Evolutionary conservation across 371 early-diverging fungal genomes (phyloP).

Genomic region (Coemansia sp.): DNA sequence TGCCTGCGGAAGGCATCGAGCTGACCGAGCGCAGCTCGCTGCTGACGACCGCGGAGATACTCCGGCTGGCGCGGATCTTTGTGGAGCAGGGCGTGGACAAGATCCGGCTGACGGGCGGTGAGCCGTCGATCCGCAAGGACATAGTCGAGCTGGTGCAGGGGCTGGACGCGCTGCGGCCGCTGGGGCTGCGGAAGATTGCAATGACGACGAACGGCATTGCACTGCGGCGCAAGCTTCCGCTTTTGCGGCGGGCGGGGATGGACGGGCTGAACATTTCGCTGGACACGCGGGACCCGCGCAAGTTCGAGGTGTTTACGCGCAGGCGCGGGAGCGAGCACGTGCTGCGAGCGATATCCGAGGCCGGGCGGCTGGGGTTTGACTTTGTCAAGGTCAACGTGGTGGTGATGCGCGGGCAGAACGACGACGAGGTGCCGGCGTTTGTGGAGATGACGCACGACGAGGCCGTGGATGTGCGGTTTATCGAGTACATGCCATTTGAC

Average conservation of each 20-base stretch:
- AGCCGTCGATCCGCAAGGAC: conserved; percentile 93
- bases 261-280: conserved; percentile 86
- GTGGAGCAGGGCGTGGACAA: conserved; percentile 87
- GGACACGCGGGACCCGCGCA: conserved; percentile 83
- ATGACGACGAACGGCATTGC: conserved; percentile 96
- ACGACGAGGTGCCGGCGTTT: conserved; percentile 79
- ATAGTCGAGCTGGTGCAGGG: conserved; percentile 78
- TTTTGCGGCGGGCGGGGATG: conserved; percentile 70
- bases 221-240: conserved; percentile 75
- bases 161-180: conserved; percentile 64
- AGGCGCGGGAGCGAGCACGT: conserved; percentile 79
- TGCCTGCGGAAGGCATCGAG: conserved; percentile 90
- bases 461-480: conserved; percentile 82
- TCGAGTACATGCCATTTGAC: conserved; percentile 98
- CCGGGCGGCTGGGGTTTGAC: conserved; percentile 60
- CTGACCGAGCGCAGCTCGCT: conserved; percentile 70
- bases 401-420: conserved; percentile 83
- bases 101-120: conserved; percentile 94
- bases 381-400: conserved; percentile 89
- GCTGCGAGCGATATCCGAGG: conserved; percentile 69
- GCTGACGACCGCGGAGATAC: conserved; percentile 76
- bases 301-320: conserved; percentile 88
- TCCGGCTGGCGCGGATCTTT: conserved; percentile 76
- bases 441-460: conserved; percentile 76
- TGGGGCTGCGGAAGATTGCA: conserved; percentile 77